Conservation (phyloP, 176 grass and related monocot genomes). For the Bonia amplexicaulis region DNA sequence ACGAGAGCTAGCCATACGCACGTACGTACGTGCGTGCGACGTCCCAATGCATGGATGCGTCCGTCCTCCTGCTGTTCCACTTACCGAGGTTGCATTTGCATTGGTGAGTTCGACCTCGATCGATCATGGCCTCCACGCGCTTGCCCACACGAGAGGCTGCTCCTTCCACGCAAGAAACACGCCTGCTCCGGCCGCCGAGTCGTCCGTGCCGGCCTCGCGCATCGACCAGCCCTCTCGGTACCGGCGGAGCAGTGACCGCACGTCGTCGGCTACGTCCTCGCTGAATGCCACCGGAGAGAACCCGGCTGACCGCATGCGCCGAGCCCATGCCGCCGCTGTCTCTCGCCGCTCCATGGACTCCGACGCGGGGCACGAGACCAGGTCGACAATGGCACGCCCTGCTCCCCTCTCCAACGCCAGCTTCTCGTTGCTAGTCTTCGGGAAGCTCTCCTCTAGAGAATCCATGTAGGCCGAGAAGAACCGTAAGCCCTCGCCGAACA, state of each 20-base stretch:
- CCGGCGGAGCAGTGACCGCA: constrained; percentile 74
- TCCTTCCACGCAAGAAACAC: constrained; percentile 93
- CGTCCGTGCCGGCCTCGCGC: constrained; percentile 41
- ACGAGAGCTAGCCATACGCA: constrained; percentile 1
- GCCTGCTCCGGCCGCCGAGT: constrained; percentile 54
- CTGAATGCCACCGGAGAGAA: constrained; percentile 76
- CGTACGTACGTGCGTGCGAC: constrained; percentile 1
- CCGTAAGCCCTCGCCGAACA: constrained; percentile 69
- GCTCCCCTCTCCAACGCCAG: constrained; percentile 75
- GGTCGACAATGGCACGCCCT: constrained; percentile 70
- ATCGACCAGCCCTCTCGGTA: constrained; percentile 94
- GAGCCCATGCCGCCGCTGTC: constrained; percentile 60
- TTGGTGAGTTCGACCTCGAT: neutral
- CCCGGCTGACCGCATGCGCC: constrained; percentile 55
- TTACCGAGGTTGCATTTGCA: constrained; percentile 25
- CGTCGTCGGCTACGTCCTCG: constrained; percentile 91
- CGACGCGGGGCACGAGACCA: constrained; percentile 70
- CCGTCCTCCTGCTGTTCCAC: constrained; percentile 8
- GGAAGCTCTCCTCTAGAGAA: constrained; percentile 89
- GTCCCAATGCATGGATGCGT: constrained; percentile 28
- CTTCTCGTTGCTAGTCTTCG: constrained; percentile 83
- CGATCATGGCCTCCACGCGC: constrained; percentile 80
- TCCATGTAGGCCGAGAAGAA: constrained; percentile 96
- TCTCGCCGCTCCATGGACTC: constrained; percentile 84
- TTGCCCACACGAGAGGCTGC: constrained; percentile 91